phyloP scores from a whole-genome alignment of 23 red algal genomes.

The Gracilaria caudata region DNA sequence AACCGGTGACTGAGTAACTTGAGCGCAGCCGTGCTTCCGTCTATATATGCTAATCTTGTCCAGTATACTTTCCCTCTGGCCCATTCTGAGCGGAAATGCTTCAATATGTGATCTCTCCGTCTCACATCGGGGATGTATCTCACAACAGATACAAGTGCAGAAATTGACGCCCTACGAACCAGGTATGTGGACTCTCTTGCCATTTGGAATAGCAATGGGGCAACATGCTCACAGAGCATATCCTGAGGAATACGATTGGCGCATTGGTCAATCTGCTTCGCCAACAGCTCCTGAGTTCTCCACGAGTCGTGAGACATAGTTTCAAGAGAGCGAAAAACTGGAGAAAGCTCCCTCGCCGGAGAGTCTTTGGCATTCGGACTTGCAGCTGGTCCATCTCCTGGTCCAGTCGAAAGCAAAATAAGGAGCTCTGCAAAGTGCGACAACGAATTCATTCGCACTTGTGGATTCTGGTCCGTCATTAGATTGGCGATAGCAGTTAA shows the following conservation, averaged over 20 bases:
- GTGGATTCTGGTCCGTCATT: slow-evolving; percentile 90
- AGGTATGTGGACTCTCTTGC: slow-evolving; percentile 82
- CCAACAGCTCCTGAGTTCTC: slow-evolving; percentile 84
- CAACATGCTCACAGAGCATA: slow-evolving; percentile 87
- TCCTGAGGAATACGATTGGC: slow-evolving; percentile 79
- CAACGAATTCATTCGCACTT: slow-evolving; percentile 86
- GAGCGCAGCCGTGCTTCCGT: slow-evolving; percentile 75
- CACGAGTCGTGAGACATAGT: slow-evolving; percentile 84
- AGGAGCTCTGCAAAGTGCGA: slow-evolving; percentile 77
- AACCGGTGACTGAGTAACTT: slow-evolving; percentile 45
- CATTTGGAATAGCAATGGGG: slow-evolving; percentile 86
- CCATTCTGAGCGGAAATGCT: slow-evolving; percentile 89
- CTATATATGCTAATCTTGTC: slow-evolving; percentile 82
- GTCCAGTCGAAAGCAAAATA: slow-evolving; percentile 62
- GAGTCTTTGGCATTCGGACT: slow-evolving; percentile 54
- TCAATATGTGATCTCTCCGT: slow-evolving; percentile 83
- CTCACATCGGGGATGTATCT: slow-evolving; percentile 75
- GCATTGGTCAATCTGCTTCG: slow-evolving; percentile 75
- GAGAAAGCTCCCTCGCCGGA: slow-evolving; percentile 68
- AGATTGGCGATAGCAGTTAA: slow-evolving; percentile 64
- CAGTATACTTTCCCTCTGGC: slow-evolving; percentile 89
- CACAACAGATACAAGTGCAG: slow-evolving; percentile 69
- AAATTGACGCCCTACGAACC: slow-evolving; percentile 80
- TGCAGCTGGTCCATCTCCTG: neutral
- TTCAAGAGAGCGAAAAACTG: slow-evolving; percentile 78